Base-by-base conservation (phyloP, 345 rosid genomes). In the Populus simonii region DNA sequence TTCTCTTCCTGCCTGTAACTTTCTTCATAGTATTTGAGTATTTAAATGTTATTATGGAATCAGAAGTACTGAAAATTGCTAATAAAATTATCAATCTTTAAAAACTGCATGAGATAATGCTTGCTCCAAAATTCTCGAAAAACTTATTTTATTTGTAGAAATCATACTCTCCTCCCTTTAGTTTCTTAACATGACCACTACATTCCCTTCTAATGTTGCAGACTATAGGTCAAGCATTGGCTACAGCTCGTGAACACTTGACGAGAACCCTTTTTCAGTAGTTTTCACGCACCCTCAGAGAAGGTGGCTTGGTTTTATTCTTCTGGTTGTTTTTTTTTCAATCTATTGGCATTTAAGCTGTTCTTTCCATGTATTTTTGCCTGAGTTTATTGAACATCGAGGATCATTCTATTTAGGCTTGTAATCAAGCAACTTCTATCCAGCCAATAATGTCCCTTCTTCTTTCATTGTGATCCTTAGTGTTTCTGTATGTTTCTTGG, bases 151-250 rank as follows among this genome's bases (percentile, higher is more conserved):
- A 38, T 39, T 11, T 16, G 29, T 6, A 38, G 8, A 33, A 23
- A 13, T 15, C 18, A 22, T 25, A 16, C 41, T 63, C 20, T 0
- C 38, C 13, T 7, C 8, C 39, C 29, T 43, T 8, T 1, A 16
- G 10, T 41, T 29, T 36, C 29, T 33, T 5, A 45, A 22, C 7
- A 47, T 15, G 20, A 57, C 47, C 41, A 6, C 20, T 10, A 16
- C 17, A 22, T 39, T 55, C 23, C 5, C 6, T 11, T 33, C 7
- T 27, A 39, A 38, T 45, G 10, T 76, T 88, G 87, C 88, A 91
- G 92, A 89, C 91, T 7, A 78, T 91, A 70, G 80, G 83, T 75
- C 92, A 88, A 82, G 94, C 92, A 82, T 77, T 88, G 84, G 90
- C 92, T 10, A 81, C 89, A 7, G 92, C 91, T 66, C 88, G 92